Evolutionary conservation across 148 eudicot species (phyloP).

Genomic region (Rhododendron williamsianum): DNA sequence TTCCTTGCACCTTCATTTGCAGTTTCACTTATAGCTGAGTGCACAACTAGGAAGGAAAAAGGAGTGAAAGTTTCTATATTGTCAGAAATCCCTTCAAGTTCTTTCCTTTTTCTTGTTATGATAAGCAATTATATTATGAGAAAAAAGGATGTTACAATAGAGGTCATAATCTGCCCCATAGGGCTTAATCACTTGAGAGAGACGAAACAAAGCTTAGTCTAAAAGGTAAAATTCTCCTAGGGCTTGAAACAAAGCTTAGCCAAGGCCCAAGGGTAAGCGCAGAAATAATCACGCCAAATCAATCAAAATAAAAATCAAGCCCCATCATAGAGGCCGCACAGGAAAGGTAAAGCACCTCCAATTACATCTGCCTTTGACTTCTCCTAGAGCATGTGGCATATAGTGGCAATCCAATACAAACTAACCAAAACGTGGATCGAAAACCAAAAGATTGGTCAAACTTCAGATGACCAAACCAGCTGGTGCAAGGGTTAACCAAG

Average conservation of each 20-base stretch:
- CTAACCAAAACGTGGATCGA: not conserved
- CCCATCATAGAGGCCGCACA: not conserved
- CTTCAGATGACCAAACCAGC: not conserved
- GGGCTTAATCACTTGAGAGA: not conserved
- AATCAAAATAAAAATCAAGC: not conserved
- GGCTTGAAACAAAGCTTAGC: not conserved
- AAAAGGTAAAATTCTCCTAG: not conserved
- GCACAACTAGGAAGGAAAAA: not conserved
- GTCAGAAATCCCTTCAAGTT: not conserved
- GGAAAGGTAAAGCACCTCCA: not conserved
- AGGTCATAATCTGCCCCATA: not conserved
- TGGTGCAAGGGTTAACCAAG: not conserved
- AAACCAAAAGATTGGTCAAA: not conserved
- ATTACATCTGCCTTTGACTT: not conserved
- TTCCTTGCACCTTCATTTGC: slow-evolving; percentile 1
- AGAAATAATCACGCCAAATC: not conserved
- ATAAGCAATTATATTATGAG: not conserved
- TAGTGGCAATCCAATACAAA: not conserved
- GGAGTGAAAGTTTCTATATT: not conserved
- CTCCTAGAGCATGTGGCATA: not conserved
- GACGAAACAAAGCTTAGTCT: not conserved
- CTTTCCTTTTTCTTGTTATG: not conserved
- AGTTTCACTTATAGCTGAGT: not conserved
- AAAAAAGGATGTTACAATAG: not conserved
- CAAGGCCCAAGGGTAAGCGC: not conserved